Evolutionary conservation across 495 filamentous ascomycete genomes (phyloP).

Genomic region (Xylaria bambusicola): DNA sequence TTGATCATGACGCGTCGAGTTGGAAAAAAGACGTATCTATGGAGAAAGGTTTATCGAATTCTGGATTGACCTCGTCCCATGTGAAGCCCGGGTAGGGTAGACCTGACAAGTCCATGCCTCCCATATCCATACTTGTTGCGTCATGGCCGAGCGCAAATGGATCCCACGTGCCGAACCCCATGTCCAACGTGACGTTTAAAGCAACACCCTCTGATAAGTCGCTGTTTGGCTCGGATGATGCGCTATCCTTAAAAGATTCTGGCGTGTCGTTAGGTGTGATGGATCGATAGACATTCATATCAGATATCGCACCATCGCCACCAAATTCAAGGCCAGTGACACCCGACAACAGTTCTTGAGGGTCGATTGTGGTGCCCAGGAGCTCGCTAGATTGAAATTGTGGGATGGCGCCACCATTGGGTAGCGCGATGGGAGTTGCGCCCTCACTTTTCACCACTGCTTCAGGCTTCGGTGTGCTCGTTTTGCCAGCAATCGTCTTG

Average conservation of each 20-base stretch:
- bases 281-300: constrained; percentile 49
- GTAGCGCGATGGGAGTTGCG: constrained; percentile 16
- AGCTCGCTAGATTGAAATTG: constrained; percentile 34
- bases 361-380: constrained; percentile 46
- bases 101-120: constrained; percentile 1
- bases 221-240: constrained; percentile 54
- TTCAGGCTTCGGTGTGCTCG: constrained; percentile 26
- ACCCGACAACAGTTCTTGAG: constrained; percentile 42
- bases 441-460: constrained; percentile 19
- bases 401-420: constrained; percentile 20
- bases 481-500: constrained; percentile 32
- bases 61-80: constrained; percentile 43
- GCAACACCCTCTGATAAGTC: constrained; percentile 52
- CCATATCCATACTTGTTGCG: constrained; percentile 9
- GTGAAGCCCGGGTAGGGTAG: constrained; percentile 24
- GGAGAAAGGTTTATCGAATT: constrained; percentile 44
- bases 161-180: constrained; percentile 49
- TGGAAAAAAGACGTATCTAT: constrained; percentile 47
- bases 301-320: constrained; percentile 43
- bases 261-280: constrained; percentile 58
- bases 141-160: constrained; percentile 26
- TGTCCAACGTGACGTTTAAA: constrained; percentile 36
- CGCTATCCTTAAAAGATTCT: constrained; percentile 56
- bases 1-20: constrained; percentile 38
- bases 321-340: constrained; percentile 37